These are phyloP conservation scores for Magnusiomyces suaveolens DNA, from an alignment of 1,139 yeast genomes.

Conservation along the genomic window DNA sequence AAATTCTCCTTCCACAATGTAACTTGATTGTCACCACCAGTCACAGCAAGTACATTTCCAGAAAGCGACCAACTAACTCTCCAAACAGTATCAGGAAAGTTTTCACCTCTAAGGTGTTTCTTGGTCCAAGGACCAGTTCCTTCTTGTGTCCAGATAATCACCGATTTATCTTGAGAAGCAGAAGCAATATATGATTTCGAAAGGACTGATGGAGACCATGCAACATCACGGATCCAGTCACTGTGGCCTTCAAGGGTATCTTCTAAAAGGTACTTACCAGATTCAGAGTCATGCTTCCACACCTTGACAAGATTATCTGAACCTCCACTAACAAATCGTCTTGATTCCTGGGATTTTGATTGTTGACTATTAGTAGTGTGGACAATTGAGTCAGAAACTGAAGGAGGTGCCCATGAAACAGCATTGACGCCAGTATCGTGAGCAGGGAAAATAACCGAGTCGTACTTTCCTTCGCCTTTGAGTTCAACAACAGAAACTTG, in stretches of 20 bases:
- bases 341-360: constrained; percentile 33
- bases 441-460: constrained; percentile 57
- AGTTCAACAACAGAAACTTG: constrained; percentile 83
- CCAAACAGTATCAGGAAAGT: constrained; percentile 96
- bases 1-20: constrained; percentile 94
- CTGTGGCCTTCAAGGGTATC: constrained; percentile 78
- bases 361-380: constrained; percentile 24
- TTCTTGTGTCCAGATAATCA: constrained; percentile 85
- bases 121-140: constrained; percentile 70
- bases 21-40: constrained; percentile 93
- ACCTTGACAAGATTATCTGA: constrained; percentile 88
- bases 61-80: constrained; percentile 95
- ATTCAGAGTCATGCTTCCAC: constrained; percentile 62
- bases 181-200: constrained; percentile 90
- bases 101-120: constrained; percentile 55
- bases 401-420: constrained; percentile 92
- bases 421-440: constrained; percentile 91
- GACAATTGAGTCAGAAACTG: constrained; percentile 32
- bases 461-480: constrained; percentile 79
- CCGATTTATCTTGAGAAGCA: constrained; percentile 94
- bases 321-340: constrained; percentile 86
- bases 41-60: constrained; percentile 89
- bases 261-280: constrained; percentile 59
- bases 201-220: constrained; percentile 91
- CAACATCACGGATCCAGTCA: constrained; percentile 98